Evolutionary conservation across 805 yeast genomes (phyloP), one percentile per base, ranked within the genome.

Genomic region (Cephaloascus fragrans): DNA sequence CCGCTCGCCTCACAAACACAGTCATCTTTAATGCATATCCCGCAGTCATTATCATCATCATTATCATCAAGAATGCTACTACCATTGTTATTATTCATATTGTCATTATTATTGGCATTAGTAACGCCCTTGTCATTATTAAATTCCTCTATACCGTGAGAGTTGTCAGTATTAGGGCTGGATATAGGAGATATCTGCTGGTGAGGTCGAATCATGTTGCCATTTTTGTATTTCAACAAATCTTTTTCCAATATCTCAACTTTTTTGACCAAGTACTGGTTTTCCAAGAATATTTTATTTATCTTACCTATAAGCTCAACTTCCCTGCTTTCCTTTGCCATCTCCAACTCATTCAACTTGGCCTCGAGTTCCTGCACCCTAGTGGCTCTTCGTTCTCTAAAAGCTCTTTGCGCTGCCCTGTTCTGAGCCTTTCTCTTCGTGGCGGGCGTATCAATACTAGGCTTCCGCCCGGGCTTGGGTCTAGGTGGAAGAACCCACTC

Each of bases 401-500:
- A 85, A 2, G 97, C 94, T 41, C 95, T 55, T 64, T 89, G 95
- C 18, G 96, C 95, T n/a, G 93, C 95, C 42, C 96, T 65, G 55
- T 88, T 88, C 57, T 84, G 96, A 3, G 95, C 95, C 58, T 86
- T 86, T 39, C 96, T 64, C 56, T 85, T 84, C 18, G 82, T 77
- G 1, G 89, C 88, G 0, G 95, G 94, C 0, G 89, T 75, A 47
- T 86, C 95, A 3, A 73, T 71, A 45, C 78, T 65, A 14, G 83
- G 83, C 56, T 77, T 77, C 19, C 72, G 48, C 3, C 79, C 80
- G 0, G 81, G 81, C 47, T 75, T 73, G 3, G 80, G 81, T 40
- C 81, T 57, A 5, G 81, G 80, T 4, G 81, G 81, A 34, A 75
- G 55, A 12, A 73, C 71, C 80, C 81, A 75, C 43, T 72, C 78